Evolutionary conservation across 441 rosid species (phyloP).

Genomic region (Populus hybrid): DNA sequence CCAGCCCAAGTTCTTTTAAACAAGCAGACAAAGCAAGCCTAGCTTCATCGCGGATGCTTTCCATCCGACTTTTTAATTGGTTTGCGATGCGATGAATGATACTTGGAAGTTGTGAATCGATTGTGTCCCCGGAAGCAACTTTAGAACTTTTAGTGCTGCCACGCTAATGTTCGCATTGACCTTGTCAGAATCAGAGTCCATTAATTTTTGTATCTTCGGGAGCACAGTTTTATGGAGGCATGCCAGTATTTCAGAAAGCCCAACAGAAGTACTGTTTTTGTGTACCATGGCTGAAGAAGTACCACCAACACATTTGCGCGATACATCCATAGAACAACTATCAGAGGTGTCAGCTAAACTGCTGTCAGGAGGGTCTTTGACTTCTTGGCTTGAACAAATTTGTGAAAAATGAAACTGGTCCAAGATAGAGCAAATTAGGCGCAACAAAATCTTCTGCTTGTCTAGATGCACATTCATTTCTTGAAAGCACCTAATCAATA

Average conservation of each 20-base stretch:
- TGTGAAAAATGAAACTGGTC: conserved; percentile 72
- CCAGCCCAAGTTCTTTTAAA: conserved; percentile 90
- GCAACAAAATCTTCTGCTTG: conserved; percentile 67
- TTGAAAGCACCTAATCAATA: conserved; percentile 68
- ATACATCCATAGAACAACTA: conserved; percentile 2
- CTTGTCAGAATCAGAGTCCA: conserved; percentile 63
- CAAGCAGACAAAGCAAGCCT: conserved; percentile 86
- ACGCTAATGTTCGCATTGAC: conserved; percentile 63
- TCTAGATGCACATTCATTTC: conserved; percentile 59
- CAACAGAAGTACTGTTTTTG: conserved; percentile 11
- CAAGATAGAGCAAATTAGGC: conserved; percentile 69
- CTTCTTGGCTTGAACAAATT: conserved; percentile 35
- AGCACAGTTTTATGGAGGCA: conserved; percentile 59
- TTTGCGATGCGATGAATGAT: conserved; percentile 70
- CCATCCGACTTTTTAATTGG: conserved; percentile 69
- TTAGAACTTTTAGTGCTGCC: conserved; percentile 79
- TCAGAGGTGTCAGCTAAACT: conserved; percentile 16
- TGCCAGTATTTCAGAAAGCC: conserved; percentile 43
- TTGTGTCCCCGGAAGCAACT: conserved; percentile 75
- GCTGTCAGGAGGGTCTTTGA: conserved; percentile 18
- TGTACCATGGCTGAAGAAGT: background rate
- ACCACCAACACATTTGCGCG: background rate
- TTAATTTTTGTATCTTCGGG: conserved; percentile 68
- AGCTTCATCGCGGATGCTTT: conserved; percentile 73
- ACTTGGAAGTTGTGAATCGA: conserved; percentile 81